A percentile compares a stretch with the other conserved stretches of the same genome.
phyloP scores from a whole-genome alignment of 306 rosid species.

The Casuarina cunninghamiana region DNA sequence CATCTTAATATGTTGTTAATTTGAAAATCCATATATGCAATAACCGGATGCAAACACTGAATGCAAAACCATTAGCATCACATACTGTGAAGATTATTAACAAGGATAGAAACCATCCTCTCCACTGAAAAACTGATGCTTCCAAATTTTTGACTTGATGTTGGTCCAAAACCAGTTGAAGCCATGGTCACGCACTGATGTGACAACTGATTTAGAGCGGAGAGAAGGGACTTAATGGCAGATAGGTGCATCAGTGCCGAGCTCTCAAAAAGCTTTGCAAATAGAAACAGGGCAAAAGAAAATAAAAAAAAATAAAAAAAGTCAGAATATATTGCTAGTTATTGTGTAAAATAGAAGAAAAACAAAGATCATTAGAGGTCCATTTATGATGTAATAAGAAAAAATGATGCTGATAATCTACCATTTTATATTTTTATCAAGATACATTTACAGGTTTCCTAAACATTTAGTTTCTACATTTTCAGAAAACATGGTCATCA shows the following conservation, averaged over 20 bases:
- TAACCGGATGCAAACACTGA: conserved; percentile 18
- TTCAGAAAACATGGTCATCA: not conserved
- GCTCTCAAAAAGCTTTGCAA: conserved; percentile 87
- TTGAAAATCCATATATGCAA: not conserved
- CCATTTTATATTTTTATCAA: not conserved
- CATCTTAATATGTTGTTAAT: not conserved
- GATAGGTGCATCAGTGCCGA: conserved; percentile 88
- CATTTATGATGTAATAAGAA: not conserved
- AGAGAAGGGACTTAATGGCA: conserved; percentile 89
- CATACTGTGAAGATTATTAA: conserved; percentile 94
- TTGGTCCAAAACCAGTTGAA: conserved; percentile 64
- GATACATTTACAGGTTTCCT: not conserved
- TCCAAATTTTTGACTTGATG: conserved; percentile 80
- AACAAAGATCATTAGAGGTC: conserved; percentile 9
- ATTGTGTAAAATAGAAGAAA: conserved; percentile 13
- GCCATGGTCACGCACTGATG: conserved; percentile 65
- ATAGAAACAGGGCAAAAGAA: conserved; percentile 6
- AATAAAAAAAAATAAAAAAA: conserved; percentile 19
- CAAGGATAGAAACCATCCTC: conserved; percentile 90
- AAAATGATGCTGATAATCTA: not conserved
- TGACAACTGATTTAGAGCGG: conserved; percentile 89
- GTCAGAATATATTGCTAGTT: conserved; percentile 35
- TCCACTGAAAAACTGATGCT: conserved; percentile 90
- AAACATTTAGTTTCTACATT: not conserved
- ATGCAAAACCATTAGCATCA: conserved; percentile 29